Base-by-base conservation (phyloP, 2,329 filamentous ascomycete genomes). In the Zalaria sp. region DNA sequence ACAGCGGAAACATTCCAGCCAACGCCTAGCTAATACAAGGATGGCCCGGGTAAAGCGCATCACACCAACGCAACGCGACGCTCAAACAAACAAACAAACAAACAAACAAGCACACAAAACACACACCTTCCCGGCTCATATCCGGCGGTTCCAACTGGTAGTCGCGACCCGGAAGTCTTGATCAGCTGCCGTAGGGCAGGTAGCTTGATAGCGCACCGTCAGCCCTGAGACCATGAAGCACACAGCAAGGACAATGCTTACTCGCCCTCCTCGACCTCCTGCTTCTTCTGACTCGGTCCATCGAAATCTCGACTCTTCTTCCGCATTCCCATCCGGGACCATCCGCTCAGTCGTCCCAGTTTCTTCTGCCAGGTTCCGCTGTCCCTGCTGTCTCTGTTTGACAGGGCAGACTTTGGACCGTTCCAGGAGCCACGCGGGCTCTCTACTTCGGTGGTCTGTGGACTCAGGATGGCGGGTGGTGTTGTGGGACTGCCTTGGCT, bases 401-500 rank as follows among this genome's bases (percentile, higher is more conserved):
- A 54, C 35, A 46, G 40, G 4, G 41, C 11, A 9, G n/a, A 31
- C 37, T 36, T 31, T 38, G 43, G 37, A 18, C 18, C 18, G 18
- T 18, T 18, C 18, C 18, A 18, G 18, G 18, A 18, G 18, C 18
- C 18, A 18, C 18, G 18, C 18, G 18, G 18, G 18, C 18, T 18
- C 18, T 18, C 18, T 18, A 18, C 18, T 18, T 18, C 18, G 18
- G 18, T 18, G 18, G 37, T 44, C 35, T 34, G 46, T 4, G 42
- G 43, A 35, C 40, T 46, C 10, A 43, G 42, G 3, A 79, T 83
- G 2, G 74, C 83, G 1, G 82, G 82, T 0, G 83, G 83, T 3
- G 83, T 87, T 67, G 85, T 79, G 71, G 80, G 53, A 81, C 40
- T 63, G 2, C 64, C 62, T 46, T 52, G 54, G 44, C 49, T 48